Base-by-base conservation (phyloP, 805 yeast genomes). In the Starmera pachycereana region DNA sequence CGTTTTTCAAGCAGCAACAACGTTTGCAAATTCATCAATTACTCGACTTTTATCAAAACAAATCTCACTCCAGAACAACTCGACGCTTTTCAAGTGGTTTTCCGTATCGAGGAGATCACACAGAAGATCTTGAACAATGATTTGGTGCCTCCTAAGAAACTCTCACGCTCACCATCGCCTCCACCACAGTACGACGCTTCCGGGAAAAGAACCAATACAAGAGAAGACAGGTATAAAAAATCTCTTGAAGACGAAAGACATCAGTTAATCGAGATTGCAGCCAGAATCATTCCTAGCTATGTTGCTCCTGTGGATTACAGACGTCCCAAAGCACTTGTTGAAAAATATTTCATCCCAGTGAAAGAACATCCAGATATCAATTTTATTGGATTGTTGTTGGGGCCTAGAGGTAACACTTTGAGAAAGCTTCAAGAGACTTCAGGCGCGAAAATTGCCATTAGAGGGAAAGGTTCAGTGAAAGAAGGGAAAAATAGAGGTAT, bases 391-490 rank as follows among this genome's bases (percentile, higher is more conserved):
- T 68, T 83, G 39, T 62, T 92, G 16, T 61, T 92, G 37, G 99
- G 99, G 0, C 98, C 99, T 29, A 78, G 99, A 66, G 99, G 97
- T 19, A 81, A 83, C 51, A 90, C 96, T 0, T 62, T 90, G 50
- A 75, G 84, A 44, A 75, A 76, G 50, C 63, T 94, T 60, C 95
- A 90, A 56, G 78, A 75, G 27, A 78, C 81, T 37, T 81, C 95
- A 32, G 96, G 96, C 1, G 96, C 97, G 13, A 76, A 72, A 48
- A 81, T 92, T 43, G 94, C 89, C 3, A 84, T 92, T 37, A 70
- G 99, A 49, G 99, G 99, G 25, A 79, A 83, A 49, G 99, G 99
- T 0, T 89, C 97, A 1, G 95, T 88, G 14, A 90, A 90, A 54
- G 95, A 86, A 54, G 97, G 97, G 29, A 82, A 78, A 57, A 72